Percentiles rank a stretch among this genome's conserved stretches.
phyloP scores from a whole-genome alignment of 768 basidiomycete species.

The Phaffia tasmanica region DNA sequence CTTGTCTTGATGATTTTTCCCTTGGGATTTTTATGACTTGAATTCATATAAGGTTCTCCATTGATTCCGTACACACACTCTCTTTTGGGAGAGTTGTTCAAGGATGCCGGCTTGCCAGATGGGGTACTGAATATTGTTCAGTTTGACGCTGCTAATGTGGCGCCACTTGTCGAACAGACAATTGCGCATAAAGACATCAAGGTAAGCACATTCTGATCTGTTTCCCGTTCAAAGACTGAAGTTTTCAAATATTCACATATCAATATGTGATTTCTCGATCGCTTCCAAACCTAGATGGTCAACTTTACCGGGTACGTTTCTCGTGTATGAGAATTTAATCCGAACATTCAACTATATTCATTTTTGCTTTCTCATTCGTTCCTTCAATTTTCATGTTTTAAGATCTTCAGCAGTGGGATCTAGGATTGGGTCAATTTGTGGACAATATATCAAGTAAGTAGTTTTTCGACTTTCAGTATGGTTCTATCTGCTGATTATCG shows the following conservation, averaged over 20 bases:
- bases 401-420: constrained; percentile 36
- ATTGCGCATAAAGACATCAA: constrained; percentile 48
- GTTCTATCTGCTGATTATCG: background rate
- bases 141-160: constrained; percentile 43
- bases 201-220: background rate
- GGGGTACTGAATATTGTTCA: constrained; percentile 53
- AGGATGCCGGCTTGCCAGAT: constrained; percentile 50
- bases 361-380: constrained; percentile 29
- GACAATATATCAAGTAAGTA: constrained; percentile 37
- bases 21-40: background rate
- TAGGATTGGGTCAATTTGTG: constrained; percentile 36
- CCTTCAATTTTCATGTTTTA: constrained; percentile 40
- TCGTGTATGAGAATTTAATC: too few relatives aligned
- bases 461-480: background rate
- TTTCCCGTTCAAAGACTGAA: background rate
- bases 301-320: too few relatives aligned
- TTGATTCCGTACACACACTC: constrained; percentile 34
- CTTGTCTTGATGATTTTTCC: too few relatives aligned
- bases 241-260: too few relatives aligned
- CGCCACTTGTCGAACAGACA: constrained; percentile 44
- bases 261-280: background rate
- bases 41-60: constrained; percentile 6
- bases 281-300: constrained; percentile 29
- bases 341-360: constrained; percentile 29
- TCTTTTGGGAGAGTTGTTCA: constrained; percentile 37